Base-by-base conservation (phyloP, 78 protist species). In the Dictyostelium capitatum region DNA sequence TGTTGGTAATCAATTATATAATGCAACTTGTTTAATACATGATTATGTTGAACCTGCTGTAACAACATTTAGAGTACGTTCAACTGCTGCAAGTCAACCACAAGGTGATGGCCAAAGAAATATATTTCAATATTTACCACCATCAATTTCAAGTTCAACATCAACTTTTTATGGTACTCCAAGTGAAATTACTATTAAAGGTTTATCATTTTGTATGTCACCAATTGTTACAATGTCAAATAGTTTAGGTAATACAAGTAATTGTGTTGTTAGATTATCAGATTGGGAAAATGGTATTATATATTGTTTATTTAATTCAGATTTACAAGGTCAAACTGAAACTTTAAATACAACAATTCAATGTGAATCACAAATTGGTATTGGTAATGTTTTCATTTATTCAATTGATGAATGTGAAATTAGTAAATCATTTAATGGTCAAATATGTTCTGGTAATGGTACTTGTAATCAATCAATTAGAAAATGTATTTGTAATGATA, bases 141-240 rank as follows among this genome's bases (percentile, higher is more conserved):
- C 75, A 15, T 12, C n/a, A 14, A n/a, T 67, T 32, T 15, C 5
- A 1, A 32, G 17, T 32, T 25, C 75, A 67, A 32, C 75, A 17
- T 32, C 75, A 14, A 32, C 75, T 28, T 67, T 28, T 12, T 67
- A 32, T 67, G 75, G 75, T 12, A 67, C 75, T 15, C 75, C 75
- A 25, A 32, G 23, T 25, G 75, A 67, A 9, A 41, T 67, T 67
- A 67, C 23, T 15, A 67, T 67, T 67, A 28, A 28, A 15, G 75
- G 75, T 32, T 25, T 20, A 32, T 67, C 75, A 15, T 67, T 67
- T 32, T 67, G 75, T 32, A 32, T 67, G 43, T 4, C 14, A 15
- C 75, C 75, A 28, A 67, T 30, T 67, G 75, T 67, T 4, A 67
- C 75, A 1, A 30, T 67, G 75, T 4, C 0, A 15, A 6, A 37